These are phyloP conservation scores for Mortierella sp. DNA, from an alignment of 371 early-diverging fungal species.

Conservation along the genomic window DNA sequence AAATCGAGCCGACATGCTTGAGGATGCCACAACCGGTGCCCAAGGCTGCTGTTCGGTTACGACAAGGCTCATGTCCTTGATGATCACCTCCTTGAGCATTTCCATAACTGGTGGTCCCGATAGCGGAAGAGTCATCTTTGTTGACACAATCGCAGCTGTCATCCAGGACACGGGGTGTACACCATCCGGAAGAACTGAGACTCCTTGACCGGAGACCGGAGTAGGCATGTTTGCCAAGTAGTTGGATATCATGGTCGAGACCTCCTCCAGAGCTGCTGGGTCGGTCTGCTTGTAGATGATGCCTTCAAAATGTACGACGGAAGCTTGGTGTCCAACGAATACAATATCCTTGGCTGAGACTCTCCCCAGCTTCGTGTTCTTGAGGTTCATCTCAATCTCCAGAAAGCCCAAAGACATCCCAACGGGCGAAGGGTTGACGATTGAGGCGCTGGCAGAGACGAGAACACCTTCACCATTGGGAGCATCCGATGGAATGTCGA, in stretches of 20 bases:
- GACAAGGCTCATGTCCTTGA: constrained; percentile 16
- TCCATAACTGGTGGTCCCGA: constrained; percentile 28
- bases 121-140: constrained; percentile 33
- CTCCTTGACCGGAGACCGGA: constrained; percentile 31
- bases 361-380: constrained; percentile 33
- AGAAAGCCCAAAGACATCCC: constrained; percentile 41
- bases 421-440: constrained; percentile 39
- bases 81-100: constrained; percentile 27
- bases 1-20: constrained; percentile 27
- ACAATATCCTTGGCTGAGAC: constrained; percentile 25
- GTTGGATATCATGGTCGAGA: constrained; percentile 31
- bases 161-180: constrained; percentile 30
- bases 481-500: constrained; percentile 42
- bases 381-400: constrained; percentile 28
- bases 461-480: constrained; percentile 33
- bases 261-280: constrained; percentile 27
- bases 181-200: constrained; percentile 42
- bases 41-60: constrained; percentile 31
- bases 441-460: constrained; percentile 30
- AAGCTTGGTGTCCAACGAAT: constrained; percentile 22
- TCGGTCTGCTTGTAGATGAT: constrained; percentile 23
- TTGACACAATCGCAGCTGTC: constrained; percentile 26
- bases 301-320: constrained; percentile 24
- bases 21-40: constrained; percentile 25
- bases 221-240: constrained; percentile 35